These are phyloP conservation scores for Laburnicola sp. DNA, from an alignment of 2,329 filamentous ascomycete species.

Conservation along the genomic window DNA sequence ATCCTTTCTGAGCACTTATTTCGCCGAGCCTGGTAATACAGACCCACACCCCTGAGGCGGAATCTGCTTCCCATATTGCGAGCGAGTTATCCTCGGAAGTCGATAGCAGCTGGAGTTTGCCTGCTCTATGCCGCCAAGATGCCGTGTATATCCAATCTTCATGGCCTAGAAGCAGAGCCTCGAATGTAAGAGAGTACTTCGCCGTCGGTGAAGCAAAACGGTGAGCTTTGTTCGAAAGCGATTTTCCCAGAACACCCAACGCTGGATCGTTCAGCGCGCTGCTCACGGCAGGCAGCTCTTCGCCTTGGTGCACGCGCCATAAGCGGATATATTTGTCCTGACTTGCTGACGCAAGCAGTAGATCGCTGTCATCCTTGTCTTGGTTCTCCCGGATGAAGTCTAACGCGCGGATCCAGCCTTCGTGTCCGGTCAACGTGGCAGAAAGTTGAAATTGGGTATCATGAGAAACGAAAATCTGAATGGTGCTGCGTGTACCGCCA, in stretches of 20 bases:
- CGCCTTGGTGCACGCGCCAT: slow-evolving; percentile 80
- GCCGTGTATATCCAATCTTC: slow-evolving; percentile 98
- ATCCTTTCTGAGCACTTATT: slow-evolving; percentile 91
- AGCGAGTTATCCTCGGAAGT: slow-evolving; percentile 95
- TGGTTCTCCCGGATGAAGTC: slow-evolving; percentile 70
- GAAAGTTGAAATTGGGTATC: slow-evolving; percentile 66
- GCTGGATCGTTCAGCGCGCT: slow-evolving; percentile 60
- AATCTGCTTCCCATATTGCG: slow-evolving; percentile 87
- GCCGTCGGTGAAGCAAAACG: slow-evolving; percentile 62
- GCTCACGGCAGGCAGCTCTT: slow-evolving; percentile 62
- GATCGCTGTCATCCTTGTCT: slow-evolving; percentile 59
- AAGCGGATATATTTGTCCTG: slow-evolving; percentile 97
- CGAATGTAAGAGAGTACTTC: slow-evolving; percentile 84
- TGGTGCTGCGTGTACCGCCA: slow-evolving; percentile 79
- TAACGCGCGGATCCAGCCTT: slow-evolving; percentile 90
- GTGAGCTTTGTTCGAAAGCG: slow-evolving; percentile 87
- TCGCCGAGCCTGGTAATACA: slow-evolving; percentile 85
- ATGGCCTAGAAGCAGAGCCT: slow-evolving; percentile 89
- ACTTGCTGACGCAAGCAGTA: slow-evolving; percentile 87
- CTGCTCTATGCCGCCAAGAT: slow-evolving; percentile 65
- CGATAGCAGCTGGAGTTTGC: slow-evolving; percentile 73
- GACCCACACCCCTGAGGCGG: slow-evolving; percentile 85
- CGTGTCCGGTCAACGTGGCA: slow-evolving; percentile 82
- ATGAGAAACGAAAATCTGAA: slow-evolving; percentile 75
- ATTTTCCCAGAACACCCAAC: slow-evolving; percentile 66